Evolutionary conservation across 352 stramenopile species (phyloP), one percentile per base, ranked within the genome.

Genomic region (Phytophthora sp.): DNA sequence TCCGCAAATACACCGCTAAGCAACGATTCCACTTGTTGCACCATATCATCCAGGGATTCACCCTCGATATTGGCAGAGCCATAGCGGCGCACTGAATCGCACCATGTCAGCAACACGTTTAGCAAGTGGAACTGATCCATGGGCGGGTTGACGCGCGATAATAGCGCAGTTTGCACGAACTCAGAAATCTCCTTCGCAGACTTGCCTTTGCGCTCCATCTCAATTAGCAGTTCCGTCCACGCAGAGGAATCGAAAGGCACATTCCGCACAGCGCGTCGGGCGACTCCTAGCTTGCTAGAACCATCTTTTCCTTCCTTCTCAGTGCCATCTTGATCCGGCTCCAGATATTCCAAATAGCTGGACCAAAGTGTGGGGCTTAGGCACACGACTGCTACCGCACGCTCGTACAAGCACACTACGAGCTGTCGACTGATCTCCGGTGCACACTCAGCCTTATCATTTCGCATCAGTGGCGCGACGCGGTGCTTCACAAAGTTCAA

Each of bases 101-200:
- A 88, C 50, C 71, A 83, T 17, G 66, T 79, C 15, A 87, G 62
- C 39, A 93, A 30, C 9, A 82, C 68, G 4, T 45, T 72, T 2
- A 89, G 37, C 28, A 74, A 67, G 43, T 93, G 79, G 4, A 64
- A 81, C n/a, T 66, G 58, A 52, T 90, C 77, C 79, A 91, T 87
- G 8, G 76, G 75, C 15, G 77, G 53, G 5, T 28, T 62, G 12
- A 58, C 73, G 7, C 77, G 69, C 1, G 55, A 35, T 26, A 86
- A 18, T 20, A 92, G 43, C 2, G 78, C 38, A 7, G 20, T 45
- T 20, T 62, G 44, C 11, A 87, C 42, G 27, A 75, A 69, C 0
- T 39, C n/a, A 1, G 48, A 57, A 27, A 88, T 64, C 1, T 72
- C 43, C 1, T 64, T 18, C 0, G 21, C 32, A 23, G 48, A 5